phyloP scores from a whole-genome alignment of 129 eudicot genomes.

The Chrysanthemum makinoi region DNA sequence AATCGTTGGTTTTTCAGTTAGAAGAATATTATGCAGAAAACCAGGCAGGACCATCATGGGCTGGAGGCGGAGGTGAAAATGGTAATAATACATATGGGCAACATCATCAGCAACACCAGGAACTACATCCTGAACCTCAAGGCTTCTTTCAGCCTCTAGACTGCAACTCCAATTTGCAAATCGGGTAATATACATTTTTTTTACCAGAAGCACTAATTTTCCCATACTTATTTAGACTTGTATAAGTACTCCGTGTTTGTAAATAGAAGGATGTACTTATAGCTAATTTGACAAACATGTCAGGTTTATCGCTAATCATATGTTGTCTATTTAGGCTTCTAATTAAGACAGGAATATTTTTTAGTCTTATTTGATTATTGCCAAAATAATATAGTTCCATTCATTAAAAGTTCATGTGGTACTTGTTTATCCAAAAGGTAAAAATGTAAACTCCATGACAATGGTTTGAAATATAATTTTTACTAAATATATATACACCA shows the following conservation, averaged over 20 bases:
- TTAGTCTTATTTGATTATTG: too few species aligned
- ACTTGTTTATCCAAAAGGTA: not conserved
- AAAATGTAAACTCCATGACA: not conserved
- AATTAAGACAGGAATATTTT: not conserved
- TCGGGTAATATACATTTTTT: slow-evolving; percentile 53
- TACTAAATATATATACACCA: not conserved
- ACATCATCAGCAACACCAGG: slow-evolving; percentile 50
- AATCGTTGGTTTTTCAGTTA: slow-evolving; percentile 33
- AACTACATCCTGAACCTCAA: slow-evolving; percentile 63
- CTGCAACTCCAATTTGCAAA: slow-evolving; percentile 79
- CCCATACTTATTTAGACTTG: not conserved
- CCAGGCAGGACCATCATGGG: slow-evolving; percentile 80
- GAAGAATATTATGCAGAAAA: slow-evolving; percentile 64
- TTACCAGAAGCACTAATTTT: not conserved
- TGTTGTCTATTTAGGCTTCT: not conserved
- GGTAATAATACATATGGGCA: slow-evolving; percentile 44
- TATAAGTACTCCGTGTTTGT: not conserved
- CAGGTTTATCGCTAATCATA: not conserved
- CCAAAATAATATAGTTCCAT: too few species aligned
- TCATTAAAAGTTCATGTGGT: slow-evolving; percentile 1
- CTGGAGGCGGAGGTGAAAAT: slow-evolving; percentile 51
- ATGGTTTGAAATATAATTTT: not conserved
- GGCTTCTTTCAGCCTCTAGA: slow-evolving; percentile 81
- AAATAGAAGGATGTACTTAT: too few species aligned
- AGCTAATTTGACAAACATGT: not conserved